Base-by-base conservation (phyloP, 2,329 filamentous ascomycete genomes). In the Fusarium miscanthi region DNA sequence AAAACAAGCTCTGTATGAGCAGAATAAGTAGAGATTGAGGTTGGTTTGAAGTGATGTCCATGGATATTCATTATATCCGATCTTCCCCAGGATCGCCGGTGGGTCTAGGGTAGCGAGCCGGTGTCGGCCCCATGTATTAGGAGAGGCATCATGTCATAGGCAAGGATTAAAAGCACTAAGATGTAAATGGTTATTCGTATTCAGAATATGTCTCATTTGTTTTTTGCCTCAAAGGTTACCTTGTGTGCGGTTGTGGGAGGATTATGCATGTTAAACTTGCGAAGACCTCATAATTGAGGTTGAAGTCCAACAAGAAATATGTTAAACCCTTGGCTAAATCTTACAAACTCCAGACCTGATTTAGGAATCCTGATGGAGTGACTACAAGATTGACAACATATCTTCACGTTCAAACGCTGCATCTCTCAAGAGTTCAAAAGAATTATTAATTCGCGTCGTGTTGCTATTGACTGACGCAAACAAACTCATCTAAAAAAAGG, bases 91-190 rank as follows among this genome's bases (percentile, higher is more conserved):
- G 57, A 63, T 73, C 38, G 40, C n/a, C 13, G n/a, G 70, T 64
- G 71, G 71, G 71, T 74, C 71, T 57, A 73, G 71, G 71, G 71
- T 73, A 73, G 51, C 30, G 23, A 54, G 27, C 45, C 35, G 56
- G 33, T 58, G 48, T 62, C 52, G 40, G 59, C 46, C 21, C 37
- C 41, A 31, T 19, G 23, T 42, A 23, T 67, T 54, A 5, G 27
- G 30, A 49, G 25, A 30, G 35, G 31, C 23, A 49, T 49, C 41
- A 35, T 57, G 37, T 57, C 23, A 48, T 48, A 48, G 19, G 27
- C 40, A 37, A 37, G 40, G 31, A 11, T 49, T 13, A 30, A 48
- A 33, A 35, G 14, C 54, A 27, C 31, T 27, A 57, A 35, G 14
- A 23, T 35, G 4, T 19, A 27, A 37, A 30, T 27, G 14, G 53